Evolutionary conservation across 805 yeast genomes (phyloP).

Genomic region (Saturnispora zaruensis): DNA sequence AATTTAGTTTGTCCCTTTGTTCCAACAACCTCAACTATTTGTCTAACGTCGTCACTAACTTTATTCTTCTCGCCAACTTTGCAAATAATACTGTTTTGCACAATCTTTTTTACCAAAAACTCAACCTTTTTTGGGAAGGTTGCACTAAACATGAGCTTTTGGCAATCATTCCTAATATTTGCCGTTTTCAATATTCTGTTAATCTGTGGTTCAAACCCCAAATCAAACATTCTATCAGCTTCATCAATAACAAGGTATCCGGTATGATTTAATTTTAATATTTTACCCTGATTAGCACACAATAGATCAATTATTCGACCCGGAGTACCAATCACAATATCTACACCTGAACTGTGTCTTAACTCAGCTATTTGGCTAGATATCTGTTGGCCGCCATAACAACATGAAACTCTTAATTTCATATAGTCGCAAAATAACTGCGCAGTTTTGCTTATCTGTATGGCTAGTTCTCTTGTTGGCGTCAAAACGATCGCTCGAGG

Average conservation of each 20-base stretch:
- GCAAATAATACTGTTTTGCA: constrained; percentile 63
- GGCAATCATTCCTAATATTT: constrained; percentile 68
- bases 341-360: constrained; percentile 53
- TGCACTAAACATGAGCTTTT: constrained; percentile 87
- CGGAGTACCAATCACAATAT: constrained; percentile 86
- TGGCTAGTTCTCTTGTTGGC: constrained; percentile 88
- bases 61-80: constrained; percentile 72
- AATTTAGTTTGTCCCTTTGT: constrained; percentile 37
- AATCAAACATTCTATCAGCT: constrained; percentile 93
- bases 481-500: constrained; percentile 76
- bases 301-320: constrained; percentile 87
- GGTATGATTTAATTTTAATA: constrained; percentile 56
- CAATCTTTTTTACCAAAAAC: constrained; percentile 55
- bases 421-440: constrained; percentile 45
- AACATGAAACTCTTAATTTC: constrained; percentile 55
- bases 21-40: constrained; percentile 51
- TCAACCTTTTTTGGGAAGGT: constrained; percentile 84
- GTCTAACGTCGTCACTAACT: constrained; percentile 75
- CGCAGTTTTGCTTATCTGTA: constrained; percentile 70
- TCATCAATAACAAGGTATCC: constrained; percentile 89
- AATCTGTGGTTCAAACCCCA: constrained; percentile 97
- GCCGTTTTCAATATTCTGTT: constrained; percentile 59
- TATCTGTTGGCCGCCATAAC: constrained; percentile 86
- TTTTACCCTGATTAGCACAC: constrained; percentile 73
- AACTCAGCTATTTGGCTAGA: constrained; percentile 73